Percentiles rank a stretch among this genome's conserved stretches.
Evolutionary conservation across 225 moss, liverwort and hornwort species (phyloP).

Genomic region (Pleurozium schreberi): DNA sequence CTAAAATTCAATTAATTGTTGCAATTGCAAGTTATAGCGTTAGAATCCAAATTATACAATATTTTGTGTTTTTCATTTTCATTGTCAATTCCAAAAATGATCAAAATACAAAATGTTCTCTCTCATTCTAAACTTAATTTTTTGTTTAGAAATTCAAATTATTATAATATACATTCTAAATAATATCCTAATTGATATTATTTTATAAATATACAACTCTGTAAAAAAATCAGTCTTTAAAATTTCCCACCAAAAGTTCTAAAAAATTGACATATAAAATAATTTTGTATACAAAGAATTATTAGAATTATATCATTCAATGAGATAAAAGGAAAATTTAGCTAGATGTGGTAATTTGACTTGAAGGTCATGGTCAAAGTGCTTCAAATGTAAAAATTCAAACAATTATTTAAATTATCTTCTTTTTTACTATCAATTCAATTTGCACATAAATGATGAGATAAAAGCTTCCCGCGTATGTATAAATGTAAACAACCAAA

Average conservation of each 20-base stretch:
- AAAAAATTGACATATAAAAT: rapidly evolving
- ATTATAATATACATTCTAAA: no score
- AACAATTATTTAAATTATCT: no score
- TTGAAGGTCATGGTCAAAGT: not conserved
- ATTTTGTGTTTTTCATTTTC: not conserved
- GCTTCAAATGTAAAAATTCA: no score
- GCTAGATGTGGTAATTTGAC: not conserved
- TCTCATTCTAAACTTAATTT: not conserved
- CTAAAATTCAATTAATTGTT: not conserved
- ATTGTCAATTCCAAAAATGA: not conserved
- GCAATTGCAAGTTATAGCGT: not conserved
- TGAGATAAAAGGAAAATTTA: not conserved
- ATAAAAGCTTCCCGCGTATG: no score
- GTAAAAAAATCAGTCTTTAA: not conserved
- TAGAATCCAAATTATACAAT: not conserved
- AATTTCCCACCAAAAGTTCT: not conserved
- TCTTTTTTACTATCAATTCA: no score
- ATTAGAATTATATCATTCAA: not conserved
- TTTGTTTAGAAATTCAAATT: not conserved
- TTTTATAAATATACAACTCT: no score
- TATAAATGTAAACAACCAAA: no score
- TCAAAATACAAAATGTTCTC: not conserved
- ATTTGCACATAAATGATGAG: no score
- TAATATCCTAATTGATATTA: not conserved
- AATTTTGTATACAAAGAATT: not conserved